Base-by-base conservation (phyloP, 2,329 filamentous ascomycete species). In the Scytalidium lignicola region DNA sequence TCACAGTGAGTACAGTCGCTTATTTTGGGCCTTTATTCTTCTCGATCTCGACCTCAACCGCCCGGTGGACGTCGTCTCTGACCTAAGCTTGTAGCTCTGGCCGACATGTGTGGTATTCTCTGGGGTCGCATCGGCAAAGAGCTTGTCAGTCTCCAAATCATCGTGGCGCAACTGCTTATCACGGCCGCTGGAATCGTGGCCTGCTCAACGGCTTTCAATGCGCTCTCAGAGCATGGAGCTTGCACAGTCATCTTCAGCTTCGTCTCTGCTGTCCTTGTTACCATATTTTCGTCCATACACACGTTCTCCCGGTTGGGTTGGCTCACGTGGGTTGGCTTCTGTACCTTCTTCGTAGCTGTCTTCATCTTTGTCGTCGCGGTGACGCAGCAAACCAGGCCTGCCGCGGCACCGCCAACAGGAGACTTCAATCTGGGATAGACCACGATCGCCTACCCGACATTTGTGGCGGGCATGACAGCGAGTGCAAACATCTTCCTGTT, bases 111-210 rank as follows among this genome's bases (percentile, higher is more conserved):
- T 1, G 62, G 74, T 19, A 67, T 78, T 0, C 72, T 83, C 0
- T 77, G 80, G 1, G 80, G 79, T 0, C 57, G 61, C 1, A 65
- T 75, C 53, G 56, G 76, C 10, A 74, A 72, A 46, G 79, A 84
- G 59, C 41, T 83, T 0, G 70, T 72, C 10, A 80, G 80, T 0
- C 57, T 73, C 1, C 61, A 83, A 2, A 83, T 83, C 62, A 71
- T 82, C n/a, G 63, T 82, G 4, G 77, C 76, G 3, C 82, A 79
- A 51, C 70, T 81, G 37, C 74, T 84, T 13, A 74, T 75, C 29
- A 70, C 73, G 7, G 79, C 73, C 1, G 76, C 75, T 1, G 79
- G 80, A 6, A 80, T 84, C 51, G 70, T 84, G 29, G 78, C 78
- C 12, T 72, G 81, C 1, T 79, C 77, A 0, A 75, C 76, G 0